Evolutionary conservation across 2,329 filamentous ascomycete species (phyloP), one percentile per base, ranked within the genome.

Genomic region (Fusarium sp.): DNA sequence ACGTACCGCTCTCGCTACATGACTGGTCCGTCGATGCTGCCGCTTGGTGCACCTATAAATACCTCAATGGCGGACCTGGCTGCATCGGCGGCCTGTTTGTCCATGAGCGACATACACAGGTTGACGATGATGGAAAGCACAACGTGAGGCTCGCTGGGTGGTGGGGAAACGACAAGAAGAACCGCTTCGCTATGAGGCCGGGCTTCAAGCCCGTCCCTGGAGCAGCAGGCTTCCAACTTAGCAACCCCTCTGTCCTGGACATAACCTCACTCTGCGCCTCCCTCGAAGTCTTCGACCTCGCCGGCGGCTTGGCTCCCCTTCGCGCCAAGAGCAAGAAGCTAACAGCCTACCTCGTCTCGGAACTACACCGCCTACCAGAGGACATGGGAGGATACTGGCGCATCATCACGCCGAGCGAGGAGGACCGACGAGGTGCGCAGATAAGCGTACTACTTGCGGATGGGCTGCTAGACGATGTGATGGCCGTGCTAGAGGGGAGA

Each of bases 31-130:
- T 96, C 54, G 94, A 97, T 81, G 96, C 96, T 77, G 94, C 94
- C 16, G 92, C 89, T 31, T 97, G 94, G 94, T 97, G 94, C 81
- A 94, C 90, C 57, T 97, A 97, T 86, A 97, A 97, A 83, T 97
- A 97, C 83, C 87, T 97, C 78, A 97, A 96, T 80, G 90, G 91
- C 54, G 94, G 94, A 0, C 94, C 94, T 0, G 94, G 94, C 6
- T 89, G 91, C 14, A 96, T 95, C 73, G 94, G 90, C 9, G 94
- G 92, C 0, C 84, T 93, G 1, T 97, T 95, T 78, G 92, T 97
- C 27, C 93, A 97, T 80, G 89, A 93, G 76, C 86, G 85, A 31
- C 93, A 96, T 80, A 89, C 91, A 16, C 81, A 81, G 14, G 89
- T 92, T 18, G 79, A 77, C 33, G 80, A 83, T 18, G 75, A 79